Conservation (phyloP, 1,284 basidiomycete genomes). For the Trichosporon asahii region DNA sequence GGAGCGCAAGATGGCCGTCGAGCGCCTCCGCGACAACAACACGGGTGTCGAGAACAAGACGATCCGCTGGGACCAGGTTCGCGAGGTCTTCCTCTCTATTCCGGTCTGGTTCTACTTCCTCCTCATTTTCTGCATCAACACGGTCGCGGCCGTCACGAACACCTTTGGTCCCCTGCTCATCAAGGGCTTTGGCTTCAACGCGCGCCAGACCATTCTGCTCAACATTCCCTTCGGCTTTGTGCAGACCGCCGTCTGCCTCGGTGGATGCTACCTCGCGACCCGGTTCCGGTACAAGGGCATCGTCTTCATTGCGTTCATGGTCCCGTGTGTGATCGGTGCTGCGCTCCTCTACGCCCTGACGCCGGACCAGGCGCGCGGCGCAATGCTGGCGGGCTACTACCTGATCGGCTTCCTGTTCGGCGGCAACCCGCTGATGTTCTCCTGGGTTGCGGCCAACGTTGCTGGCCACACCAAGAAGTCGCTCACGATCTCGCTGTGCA, state of each 20-base stretch:
- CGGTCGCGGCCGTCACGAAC: constrained; percentile 35
- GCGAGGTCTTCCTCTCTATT: constrained; percentile 39
- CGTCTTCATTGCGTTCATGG: constrained; percentile 31
- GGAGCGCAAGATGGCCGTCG: constrained; percentile 38
- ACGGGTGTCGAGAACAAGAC: constrained; percentile 36
- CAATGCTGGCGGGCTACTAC: constrained; percentile 22
- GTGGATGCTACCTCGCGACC: constrained; percentile 27
- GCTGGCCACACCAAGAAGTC: constrained; percentile 45
- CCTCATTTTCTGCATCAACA: constrained; percentile 35
- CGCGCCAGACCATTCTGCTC: constrained; percentile 38
- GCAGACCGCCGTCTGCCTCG: constrained; percentile 28
- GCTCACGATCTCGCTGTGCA: constrained; percentile 32
- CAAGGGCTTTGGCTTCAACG: constrained; percentile 38
- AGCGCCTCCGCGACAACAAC: constrained; percentile 49
- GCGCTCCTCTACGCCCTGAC: constrained; percentile 38
- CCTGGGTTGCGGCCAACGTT: constrained; percentile 36
- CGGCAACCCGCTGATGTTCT: constrained; percentile 35
- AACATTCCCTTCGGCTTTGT: constrained; percentile 46
- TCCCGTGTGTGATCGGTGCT: constrained; percentile 39
- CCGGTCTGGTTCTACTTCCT: constrained; percentile 35
- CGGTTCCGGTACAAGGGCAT: constrained; percentile 32
- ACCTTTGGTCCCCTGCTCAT: constrained; percentile 48
- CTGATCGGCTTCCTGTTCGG: constrained; percentile 41
- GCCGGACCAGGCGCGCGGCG: constrained; percentile 9
- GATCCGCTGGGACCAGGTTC: constrained; percentile 44